Evolutionary conservation across 352 stramenopile species (phyloP), one percentile per base, ranked within the genome.

Genomic region (Phytophthora pseudosyringae): DNA sequence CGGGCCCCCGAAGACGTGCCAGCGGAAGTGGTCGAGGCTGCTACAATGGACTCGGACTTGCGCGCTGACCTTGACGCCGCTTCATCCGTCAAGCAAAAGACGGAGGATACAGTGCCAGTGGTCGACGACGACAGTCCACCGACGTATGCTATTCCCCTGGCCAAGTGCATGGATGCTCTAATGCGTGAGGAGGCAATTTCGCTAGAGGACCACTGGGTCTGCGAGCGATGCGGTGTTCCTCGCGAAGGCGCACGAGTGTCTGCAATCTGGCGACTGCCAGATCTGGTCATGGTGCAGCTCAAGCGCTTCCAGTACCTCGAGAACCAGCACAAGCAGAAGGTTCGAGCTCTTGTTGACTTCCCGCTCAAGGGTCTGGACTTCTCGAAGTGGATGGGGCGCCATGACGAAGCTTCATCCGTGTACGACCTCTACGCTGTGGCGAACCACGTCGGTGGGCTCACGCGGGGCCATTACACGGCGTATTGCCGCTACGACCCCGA

Each of bases 361-460:
- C 88, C 88, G 15, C 62, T 94, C 25, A 74, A 83, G n/a, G 86
- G 86, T 4, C 62, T 95, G 4, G 80, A 95, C 32, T 91, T 96
- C n/a, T 83, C 79, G 7, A 79, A 75, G 25, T 94, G 86, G 79
- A 89, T 93, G 60, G 79, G 69, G 25, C 53, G 69, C 18, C 69
- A 83, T 4, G 67, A 68, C 18, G 46, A 47, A 45, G 36, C 35
- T 11, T 62, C 64, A 48, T 59, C 68, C 3, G 68, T 95, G 21
- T 99, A 99, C 62, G 97, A 99, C 67, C 75, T 99, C 26, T 99
- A 99, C 64, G 96, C 91, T 16, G 97, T 99, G 7, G 93, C 97
- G n/a, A 98, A 99, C 79, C 97, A 99, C 61, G 93, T 98, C 52
- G 97, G 97, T 28, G 93, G 90, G 0, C 80, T 99, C 8, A 95